Base-by-base conservation (phyloP, 176 grass and related monocot species). In the Juncus inflexus region DNA sequence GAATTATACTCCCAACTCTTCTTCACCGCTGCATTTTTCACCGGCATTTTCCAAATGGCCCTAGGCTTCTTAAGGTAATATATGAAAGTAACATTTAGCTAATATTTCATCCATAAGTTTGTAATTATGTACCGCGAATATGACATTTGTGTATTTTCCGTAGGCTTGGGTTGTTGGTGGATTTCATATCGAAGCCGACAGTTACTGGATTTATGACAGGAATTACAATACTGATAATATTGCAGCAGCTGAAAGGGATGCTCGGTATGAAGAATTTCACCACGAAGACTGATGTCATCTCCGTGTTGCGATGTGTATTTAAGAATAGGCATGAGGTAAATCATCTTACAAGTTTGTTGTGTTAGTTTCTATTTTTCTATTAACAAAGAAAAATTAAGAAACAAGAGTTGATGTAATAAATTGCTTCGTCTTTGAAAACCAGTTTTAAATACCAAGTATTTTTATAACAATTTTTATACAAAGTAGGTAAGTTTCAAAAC, bases 11-110 rank as follows among this genome's bases (percentile, higher is more conserved):
- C 63, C 58, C 67, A 58, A 37, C 64, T 90, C 9, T 79, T 69
- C 10, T 86, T 90, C 75, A 90, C 83, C 2, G 79, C 87, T 61
- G 82, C 87, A 7, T 90, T 90, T 79, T 82, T 90, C 75, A 76
- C 87, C 6, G 87, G 87, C 8, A 75, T 62, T 12, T 77, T 90
- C 69, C 78, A 82, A 77, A 63, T 76, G 1, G 16, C 66, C 56
- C 67, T 86, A 5, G 82, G 82, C 35, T 45, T 90, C 10, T 52
- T 79, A 52, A 71, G 76, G 76, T 79, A 64, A 47, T 47, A 28
- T 47, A 47, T 37, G 13, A 4, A 15, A 19, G 56, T 56, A 56
- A 28, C n/a, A 28, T 28, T 47, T 47, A 47, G 43, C 43, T 6
- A 47, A 47, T 6, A 47, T 28, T 6, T 47, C 43, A 47, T 47